phyloP scores from a whole-genome alignment of 2,329 filamentous ascomycete genomes.

The Didymella pinodella region DNA sequence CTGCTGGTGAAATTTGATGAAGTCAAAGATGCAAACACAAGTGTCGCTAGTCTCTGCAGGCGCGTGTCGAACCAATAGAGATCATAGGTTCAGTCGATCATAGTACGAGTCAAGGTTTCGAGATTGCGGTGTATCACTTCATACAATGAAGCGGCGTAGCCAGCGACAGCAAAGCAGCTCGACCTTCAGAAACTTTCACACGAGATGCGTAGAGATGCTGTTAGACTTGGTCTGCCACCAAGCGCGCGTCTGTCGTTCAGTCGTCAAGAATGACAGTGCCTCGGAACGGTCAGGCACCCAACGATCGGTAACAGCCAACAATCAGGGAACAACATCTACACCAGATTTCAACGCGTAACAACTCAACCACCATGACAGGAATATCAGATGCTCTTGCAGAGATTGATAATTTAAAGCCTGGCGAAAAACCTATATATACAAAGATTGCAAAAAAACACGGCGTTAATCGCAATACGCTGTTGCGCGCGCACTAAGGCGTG shows the following conservation, averaged over 20 bases:
- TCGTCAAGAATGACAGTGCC: neutral
- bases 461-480: no score
- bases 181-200: neutral
- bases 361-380: no score
- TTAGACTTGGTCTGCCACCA: neutral
- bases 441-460: no score
- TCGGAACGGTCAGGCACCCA: neutral
- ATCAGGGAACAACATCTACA: no score
- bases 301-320: no score
- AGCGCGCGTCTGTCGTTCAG: slow-evolving; percentile 2
- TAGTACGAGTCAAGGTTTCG: neutral
- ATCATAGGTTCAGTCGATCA: neutral
- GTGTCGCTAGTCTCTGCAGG: neutral
- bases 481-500: no score
- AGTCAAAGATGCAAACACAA: neutral
- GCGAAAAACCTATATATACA: no score
- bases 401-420: no score
- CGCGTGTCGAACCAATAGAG: neutral
- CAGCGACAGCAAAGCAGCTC: neutral
- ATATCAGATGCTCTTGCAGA: no score
- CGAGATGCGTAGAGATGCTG: neutral
- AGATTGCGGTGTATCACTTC: neutral
- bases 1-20: neutral
- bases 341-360: no score
- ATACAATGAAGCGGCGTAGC: neutral